phyloP scores from a whole-genome alignment of 1,284 basidiomycete genomes.

The Sporisorium scitamineum region DNA sequence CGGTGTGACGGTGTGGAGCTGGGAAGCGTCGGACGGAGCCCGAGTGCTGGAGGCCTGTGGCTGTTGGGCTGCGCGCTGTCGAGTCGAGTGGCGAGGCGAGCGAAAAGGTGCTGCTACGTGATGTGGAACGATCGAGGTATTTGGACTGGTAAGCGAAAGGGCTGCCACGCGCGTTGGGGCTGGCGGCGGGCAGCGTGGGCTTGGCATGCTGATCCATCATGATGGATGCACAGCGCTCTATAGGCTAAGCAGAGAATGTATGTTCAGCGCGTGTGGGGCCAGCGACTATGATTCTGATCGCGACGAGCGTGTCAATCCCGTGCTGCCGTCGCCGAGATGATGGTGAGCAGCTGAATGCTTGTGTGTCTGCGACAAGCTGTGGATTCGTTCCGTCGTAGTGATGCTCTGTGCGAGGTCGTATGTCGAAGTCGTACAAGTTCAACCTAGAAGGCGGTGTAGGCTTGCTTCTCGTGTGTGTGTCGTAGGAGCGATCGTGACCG shows the following conservation, averaged over 20 bases:
- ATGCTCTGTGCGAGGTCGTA: neutral
- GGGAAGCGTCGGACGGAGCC: constrained; percentile 55
- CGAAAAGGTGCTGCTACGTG: constrained; percentile 58
- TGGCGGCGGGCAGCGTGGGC: constrained; percentile 45
- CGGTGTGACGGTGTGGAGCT: constrained; percentile 59
- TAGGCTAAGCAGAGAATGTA: neutral
- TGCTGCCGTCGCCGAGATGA: neutral
- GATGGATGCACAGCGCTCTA: neutral
- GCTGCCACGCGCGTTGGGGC: constrained; percentile 49
- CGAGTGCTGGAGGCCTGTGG: constrained; percentile 45
- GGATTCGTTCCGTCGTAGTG: neutral
- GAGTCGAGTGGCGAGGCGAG: constrained; percentile 39
- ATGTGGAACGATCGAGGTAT: constrained; percentile 61
- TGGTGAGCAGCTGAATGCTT: neutral
- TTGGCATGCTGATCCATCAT: constrained; percentile 55
- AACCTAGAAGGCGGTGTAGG: neutral
- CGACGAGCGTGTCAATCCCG: neutral
- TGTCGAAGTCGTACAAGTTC: constrained; percentile 1
- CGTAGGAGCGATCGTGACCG: neutral
- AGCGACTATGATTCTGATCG: neutral
- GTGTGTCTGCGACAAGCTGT: neutral
- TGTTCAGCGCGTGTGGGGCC: neutral
- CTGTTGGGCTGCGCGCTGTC: constrained; percentile 4
- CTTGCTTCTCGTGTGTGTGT: neutral
- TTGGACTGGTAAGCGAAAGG: constrained; percentile 65